Base-by-base conservation (phyloP, 2,329 filamentous ascomycete species). In the Cordyceps farinosa region DNA sequence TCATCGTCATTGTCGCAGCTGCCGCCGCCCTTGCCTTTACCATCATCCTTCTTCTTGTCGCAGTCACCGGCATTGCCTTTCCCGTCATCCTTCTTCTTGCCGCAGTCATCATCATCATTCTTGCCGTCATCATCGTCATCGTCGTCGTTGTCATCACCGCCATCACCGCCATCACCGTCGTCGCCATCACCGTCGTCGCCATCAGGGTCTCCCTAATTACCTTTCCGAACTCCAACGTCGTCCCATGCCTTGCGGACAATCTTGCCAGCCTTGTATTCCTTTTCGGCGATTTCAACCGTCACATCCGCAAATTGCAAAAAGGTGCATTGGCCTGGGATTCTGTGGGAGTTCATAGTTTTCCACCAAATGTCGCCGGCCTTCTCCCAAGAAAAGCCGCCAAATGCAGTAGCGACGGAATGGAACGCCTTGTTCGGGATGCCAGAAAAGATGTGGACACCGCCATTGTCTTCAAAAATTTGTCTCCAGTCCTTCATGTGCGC, bases 401-500 rank as follows among this genome's bases (percentile, higher is more conserved):
- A 78, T 1, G 73, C 76, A 5, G 75, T 70, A 1, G 81, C 72
- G 11, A 73, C 77, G 10, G 83, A 77, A 67, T 83, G 83, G 66
- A 86, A 86, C 2, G 83, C 83, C 65, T 78, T 77, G 73, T 86
- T 86, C 2, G 83, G 83, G 51, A 86, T 85, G 6, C 83, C 83
- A 6, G 82, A 84, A 71, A 79, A 83, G 55, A 82, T 72, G 70
- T 86, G 83, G 3, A 85, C 82, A 38, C 83, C 84, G 8, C 81
- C 80, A 51, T 82, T 79, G 69, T 84, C 82, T 8, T 80, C 75
- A 4, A 64, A 70, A 3, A 72, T 79, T 1, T 67, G 66, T 52
- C 72, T 71, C 69, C 77, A 83, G 40, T 77, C 68, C 30, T 72
- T 73, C 76, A 84, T 81, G 70, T 82, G 74, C 61, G 72, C 77